Percentiles rank a stretch among this genome's conserved stretches.
phyloP scores from a whole-genome alignment of 2,329 filamentous ascomycete species.

The Nemania bipapillata region DNA sequence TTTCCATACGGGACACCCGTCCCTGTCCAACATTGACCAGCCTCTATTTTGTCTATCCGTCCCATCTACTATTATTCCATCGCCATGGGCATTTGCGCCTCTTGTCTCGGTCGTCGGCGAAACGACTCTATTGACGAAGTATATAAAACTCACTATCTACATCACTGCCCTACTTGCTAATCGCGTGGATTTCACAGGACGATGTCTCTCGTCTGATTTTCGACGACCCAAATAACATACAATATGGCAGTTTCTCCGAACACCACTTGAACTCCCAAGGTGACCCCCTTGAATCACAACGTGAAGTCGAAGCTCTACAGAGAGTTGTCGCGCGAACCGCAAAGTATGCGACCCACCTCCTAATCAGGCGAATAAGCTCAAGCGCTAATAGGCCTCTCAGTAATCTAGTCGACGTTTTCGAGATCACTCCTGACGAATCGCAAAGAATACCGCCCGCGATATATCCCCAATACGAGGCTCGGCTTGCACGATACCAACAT shows the following conservation, averaged over 20 bases:
- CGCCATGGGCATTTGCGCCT: slow-evolving; percentile 69
- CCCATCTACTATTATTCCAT: slow-evolving; percentile 5
- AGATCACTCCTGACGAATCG: slow-evolving; percentile 66
- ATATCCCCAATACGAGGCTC: slow-evolving; percentile 64
- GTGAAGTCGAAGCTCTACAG: slow-evolving; percentile 72
- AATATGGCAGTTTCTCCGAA: slow-evolving; percentile 73
- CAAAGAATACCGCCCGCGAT: slow-evolving; percentile 48
- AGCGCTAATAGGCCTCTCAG: slow-evolving; percentile 54
- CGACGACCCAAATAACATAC: slow-evolving; percentile 67
- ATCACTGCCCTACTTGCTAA: slow-evolving; percentile 25
- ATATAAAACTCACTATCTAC: slow-evolving; percentile 38
- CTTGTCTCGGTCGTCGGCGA: slow-evolving; percentile 66
- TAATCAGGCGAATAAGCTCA: not conserved
- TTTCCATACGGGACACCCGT: slow-evolving; percentile 40
- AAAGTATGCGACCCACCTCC: slow-evolving; percentile 60
- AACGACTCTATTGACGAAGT: slow-evolving; percentile 68
- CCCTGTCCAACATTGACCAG: slow-evolving; percentile 36
- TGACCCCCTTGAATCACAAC: slow-evolving; percentile 70
- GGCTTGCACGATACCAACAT: slow-evolving; percentile 68
- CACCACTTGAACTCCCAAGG: slow-evolving; percentile 64
- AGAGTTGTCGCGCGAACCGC: slow-evolving; percentile 72
- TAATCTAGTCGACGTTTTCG: slow-evolving; percentile 75
- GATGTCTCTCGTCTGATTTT: slow-evolving; percentile 69
- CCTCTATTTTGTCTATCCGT: slow-evolving; percentile 23
- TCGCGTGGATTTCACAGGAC: slow-evolving; percentile 54